Percentiles rank a stretch among this genome's conserved stretches.
phyloP scores from a whole-genome alignment of 106 monocot genomes.

The Chionographis japonica region DNA sequence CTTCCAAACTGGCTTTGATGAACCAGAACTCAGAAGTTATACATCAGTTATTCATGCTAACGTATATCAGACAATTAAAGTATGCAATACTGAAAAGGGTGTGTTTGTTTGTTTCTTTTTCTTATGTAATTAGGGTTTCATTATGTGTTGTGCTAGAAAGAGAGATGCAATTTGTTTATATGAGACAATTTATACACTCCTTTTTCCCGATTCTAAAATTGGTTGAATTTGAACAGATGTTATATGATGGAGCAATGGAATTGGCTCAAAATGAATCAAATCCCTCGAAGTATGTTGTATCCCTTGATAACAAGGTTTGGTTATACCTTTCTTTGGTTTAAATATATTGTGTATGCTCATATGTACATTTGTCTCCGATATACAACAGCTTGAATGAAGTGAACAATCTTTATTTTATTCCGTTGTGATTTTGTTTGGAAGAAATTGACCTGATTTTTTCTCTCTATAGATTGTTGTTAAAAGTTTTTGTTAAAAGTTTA shows the following conservation, averaged over 20 bases:
- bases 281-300: conserved; percentile 75
- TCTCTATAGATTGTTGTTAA: too few relatives aligned
- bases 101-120: conserved; percentile 72
- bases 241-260: conserved; percentile 90
- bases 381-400: too few relatives aligned
- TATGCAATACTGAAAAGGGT: conserved; percentile 83
- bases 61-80: conserved; percentile 99
- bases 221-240: conserved; percentile 47
- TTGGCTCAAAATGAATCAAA: conserved; percentile 58
- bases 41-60: conserved; percentile 92
- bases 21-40: conserved; percentile 85
- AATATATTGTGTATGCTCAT: conserved; percentile 7
- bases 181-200: background rate
- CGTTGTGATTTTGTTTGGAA: too few relatives aligned
- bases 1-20: conserved; percentile 93
- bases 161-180: background rate
- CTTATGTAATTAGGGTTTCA: conserved; percentile 16
- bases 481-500: too few relatives aligned
- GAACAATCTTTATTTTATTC: too few relatives aligned
- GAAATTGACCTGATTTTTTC: too few relatives aligned
- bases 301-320: conserved; percentile 83
- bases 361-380: too few relatives aligned
- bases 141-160: conserved; percentile 3
- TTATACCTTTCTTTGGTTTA: conserved; percentile 15
- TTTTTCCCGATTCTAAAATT: conserved; percentile 8